These are phyloP conservation scores for Penicillium concentricum DNA, from an alignment of 2,329 filamentous ascomycete genomes.

Conservation along the genomic window DNA sequence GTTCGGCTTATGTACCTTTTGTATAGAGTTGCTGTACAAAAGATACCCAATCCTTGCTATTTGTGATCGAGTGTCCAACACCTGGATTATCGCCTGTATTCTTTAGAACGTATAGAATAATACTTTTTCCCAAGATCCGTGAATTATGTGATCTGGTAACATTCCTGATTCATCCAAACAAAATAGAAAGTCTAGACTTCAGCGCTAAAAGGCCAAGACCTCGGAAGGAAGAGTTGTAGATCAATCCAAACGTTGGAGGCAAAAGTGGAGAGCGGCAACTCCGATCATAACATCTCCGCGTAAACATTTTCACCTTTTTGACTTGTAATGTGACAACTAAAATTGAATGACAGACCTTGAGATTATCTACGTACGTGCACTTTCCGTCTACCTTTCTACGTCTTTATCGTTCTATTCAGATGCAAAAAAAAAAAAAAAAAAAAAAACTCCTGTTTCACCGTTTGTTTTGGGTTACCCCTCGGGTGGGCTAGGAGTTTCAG, in stretches of 20 bases:
- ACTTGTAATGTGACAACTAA: not conserved
- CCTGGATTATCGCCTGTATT: not conserved
- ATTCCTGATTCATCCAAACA: not conserved
- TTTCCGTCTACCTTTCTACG: too few species aligned
- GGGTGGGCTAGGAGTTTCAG: constrained; percentile 1
- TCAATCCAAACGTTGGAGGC: too few species aligned
- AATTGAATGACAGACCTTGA: too few species aligned
- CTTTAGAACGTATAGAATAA: too few species aligned
- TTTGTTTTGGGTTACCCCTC: not conserved
- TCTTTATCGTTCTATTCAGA: not conserved
- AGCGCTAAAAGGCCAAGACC: not conserved
- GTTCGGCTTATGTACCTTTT: not conserved
- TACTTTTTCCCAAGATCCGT: not conserved
- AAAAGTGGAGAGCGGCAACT: not conserved
- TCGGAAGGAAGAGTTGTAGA: not conserved
- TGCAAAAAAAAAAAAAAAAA: not conserved
- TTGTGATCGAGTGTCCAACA: too few species aligned
- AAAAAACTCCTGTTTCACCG: constrained; percentile 5
- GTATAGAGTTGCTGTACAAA: too few species aligned
- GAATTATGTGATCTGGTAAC: not conserved
- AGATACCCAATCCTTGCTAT: not conserved
- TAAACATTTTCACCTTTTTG: not conserved
- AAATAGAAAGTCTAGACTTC: not conserved
- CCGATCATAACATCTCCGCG: not conserved
- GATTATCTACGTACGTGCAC: too few species aligned